Evolutionary conservation across 768 basidiomycete species (phyloP).

Genomic region (Russula lepida): DNA sequence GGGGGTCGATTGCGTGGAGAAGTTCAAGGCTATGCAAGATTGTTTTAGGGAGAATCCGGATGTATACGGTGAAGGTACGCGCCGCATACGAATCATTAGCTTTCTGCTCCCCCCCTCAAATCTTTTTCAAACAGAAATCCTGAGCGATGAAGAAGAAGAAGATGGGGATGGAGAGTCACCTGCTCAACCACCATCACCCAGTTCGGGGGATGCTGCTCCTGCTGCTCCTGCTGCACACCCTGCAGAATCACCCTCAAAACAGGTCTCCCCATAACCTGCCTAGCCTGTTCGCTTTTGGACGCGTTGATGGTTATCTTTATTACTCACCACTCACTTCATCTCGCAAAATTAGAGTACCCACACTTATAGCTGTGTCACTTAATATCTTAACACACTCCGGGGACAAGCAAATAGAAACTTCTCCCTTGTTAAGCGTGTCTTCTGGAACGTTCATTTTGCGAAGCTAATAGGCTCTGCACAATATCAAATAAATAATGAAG

Average conservation of each 20-base stretch:
- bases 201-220: background rate
- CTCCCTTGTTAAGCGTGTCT: background rate
- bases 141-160: constrained; percentile 19
- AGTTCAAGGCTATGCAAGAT: constrained; percentile 95
- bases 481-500: constrained; percentile 2
- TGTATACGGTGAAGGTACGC: constrained; percentile 86
- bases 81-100: background rate
- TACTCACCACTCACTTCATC: constrained; percentile 19
- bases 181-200: background rate
- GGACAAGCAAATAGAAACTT: background rate
- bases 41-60: constrained; percentile 97
- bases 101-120: background rate
- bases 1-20: constrained; percentile 95
- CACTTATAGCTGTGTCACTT: constrained; percentile 5
- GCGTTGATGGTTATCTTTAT: constrained; percentile 16
- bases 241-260: background rate
- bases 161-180: constrained; percentile 15
- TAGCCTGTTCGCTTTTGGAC: background rate
- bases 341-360: constrained; percentile 19
- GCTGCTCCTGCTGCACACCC: background rate
- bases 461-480: background rate
- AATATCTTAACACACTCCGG: constrained; percentile 1
- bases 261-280: background rate
- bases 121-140: constrained; percentile 9
- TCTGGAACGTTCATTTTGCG: background rate